These are phyloP conservation scores for Clavulina sp. DNA, from an alignment of 768 basidiomycete genomes.

Conservation along the genomic window DNA sequence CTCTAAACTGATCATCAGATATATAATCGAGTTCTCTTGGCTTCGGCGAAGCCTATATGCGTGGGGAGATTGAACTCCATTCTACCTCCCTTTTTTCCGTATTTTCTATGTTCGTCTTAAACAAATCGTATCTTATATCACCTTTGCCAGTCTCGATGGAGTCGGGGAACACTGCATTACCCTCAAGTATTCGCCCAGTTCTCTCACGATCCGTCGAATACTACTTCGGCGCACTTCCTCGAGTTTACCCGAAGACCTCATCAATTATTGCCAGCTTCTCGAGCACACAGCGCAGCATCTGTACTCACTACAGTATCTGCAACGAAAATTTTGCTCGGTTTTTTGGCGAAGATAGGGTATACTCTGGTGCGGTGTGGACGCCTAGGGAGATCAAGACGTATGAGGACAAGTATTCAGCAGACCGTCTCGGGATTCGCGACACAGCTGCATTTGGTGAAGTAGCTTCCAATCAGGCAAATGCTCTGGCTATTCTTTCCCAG, in stretches of 20 bases:
- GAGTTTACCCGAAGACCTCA: not conserved
- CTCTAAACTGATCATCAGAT: too few relatives aligned
- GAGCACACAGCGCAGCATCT: too few relatives aligned
- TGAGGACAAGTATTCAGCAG: too few relatives aligned
- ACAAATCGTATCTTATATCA: too few relatives aligned
- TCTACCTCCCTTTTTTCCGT: not conserved
- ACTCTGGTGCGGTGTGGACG: slow-evolving; percentile 23
- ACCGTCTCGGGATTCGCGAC: too few relatives aligned
- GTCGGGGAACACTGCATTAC: too few relatives aligned
- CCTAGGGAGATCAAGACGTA: too few relatives aligned
- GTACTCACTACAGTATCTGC: slow-evolving; percentile 6
- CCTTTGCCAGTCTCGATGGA: not conserved
- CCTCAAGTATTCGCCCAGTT: not conserved
- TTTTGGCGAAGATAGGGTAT: slow-evolving; percentile 24
- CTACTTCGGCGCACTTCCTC: not conserved
- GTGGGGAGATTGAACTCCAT: slow-evolving; percentile 1
- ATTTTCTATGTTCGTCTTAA: not conserved
- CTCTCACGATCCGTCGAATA: not conserved
- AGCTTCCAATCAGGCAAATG: too few relatives aligned
- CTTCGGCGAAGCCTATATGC: slow-evolving; percentile 10
- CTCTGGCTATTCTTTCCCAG: too few relatives aligned
- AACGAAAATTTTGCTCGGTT: slow-evolving; percentile 20
- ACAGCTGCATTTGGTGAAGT: too few relatives aligned
- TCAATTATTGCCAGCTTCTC: too few relatives aligned
- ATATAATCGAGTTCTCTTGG: too few relatives aligned